phyloP scores from a whole-genome alignment of 1,139 yeast species.

The Yamadazyma siamensis region DNA sequence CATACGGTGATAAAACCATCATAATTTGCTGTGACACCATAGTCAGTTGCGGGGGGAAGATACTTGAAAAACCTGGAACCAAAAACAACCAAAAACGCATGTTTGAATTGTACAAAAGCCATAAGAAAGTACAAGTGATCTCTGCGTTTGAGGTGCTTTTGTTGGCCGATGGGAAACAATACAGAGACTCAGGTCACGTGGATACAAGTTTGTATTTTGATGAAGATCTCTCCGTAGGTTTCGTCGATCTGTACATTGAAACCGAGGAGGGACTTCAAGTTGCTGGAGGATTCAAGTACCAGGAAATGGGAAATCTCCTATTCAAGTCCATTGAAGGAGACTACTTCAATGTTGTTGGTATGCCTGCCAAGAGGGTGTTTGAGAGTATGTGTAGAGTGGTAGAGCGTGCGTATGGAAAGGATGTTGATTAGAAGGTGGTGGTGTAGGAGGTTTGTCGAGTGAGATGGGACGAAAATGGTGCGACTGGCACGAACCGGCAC shows the following conservation, averaged over 20 bases:
- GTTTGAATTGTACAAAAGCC: conserved; percentile 43
- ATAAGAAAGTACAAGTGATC: conserved; percentile 53
- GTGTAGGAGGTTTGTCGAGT: too few species aligned
- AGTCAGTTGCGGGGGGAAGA: conserved; percentile 55
- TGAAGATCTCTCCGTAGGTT: conserved; percentile 43
- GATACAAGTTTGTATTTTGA: conserved; percentile 29
- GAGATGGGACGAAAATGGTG: too few species aligned
- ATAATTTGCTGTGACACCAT: conserved; percentile 84
- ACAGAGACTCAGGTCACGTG: conserved; percentile 12
- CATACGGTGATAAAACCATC: conserved; percentile 23
- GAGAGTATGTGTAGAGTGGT: conserved; percentile 21
- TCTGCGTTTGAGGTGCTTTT: conserved; percentile 63
- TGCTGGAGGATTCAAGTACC: conserved; percentile 93
- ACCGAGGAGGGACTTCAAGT: conserved; percentile 75
- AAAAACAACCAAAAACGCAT: conserved; percentile 39
- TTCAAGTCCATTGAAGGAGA: conserved; percentile 71
- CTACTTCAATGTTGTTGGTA: conserved; percentile 83
- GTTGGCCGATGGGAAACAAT: conserved; percentile 15
- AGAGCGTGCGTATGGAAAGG: too few species aligned
- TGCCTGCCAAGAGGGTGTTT: conserved; percentile 66
- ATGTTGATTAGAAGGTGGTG: too few species aligned
- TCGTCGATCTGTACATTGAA: conserved; percentile 58
- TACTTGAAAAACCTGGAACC: conserved; percentile 75
- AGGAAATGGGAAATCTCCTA: conserved; percentile 65
- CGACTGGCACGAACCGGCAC: too few species aligned